Evolutionary conservation across 2,329 filamentous ascomycete genomes (phyloP).

Genomic region (Hirsutella thompsonii): DNA sequence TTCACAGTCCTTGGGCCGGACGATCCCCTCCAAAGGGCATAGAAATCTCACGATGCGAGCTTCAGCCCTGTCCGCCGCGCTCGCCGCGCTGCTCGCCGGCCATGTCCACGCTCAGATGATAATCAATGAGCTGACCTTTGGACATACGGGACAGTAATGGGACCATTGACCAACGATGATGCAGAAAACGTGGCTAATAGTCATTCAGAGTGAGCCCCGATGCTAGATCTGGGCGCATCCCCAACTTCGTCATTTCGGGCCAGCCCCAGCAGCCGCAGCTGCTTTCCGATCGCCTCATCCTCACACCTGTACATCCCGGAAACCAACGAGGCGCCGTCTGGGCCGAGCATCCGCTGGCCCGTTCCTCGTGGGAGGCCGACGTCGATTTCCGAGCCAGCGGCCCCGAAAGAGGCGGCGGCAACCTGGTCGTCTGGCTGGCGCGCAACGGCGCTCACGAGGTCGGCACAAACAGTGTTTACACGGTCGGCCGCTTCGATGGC

Average conservation of each 20-base stretch:
- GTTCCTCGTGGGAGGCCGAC: conserved; percentile 67
- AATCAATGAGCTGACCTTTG: conserved; percentile 66
- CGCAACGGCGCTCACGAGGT: conserved; percentile 53
- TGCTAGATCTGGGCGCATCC: conserved; percentile 27
- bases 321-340: conserved; percentile 76
- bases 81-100: conserved; percentile 30
- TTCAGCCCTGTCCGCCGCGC: conserved; percentile 16
- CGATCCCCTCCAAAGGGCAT: too few relatives aligned
- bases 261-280: conserved; percentile 43
- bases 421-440: conserved; percentile 87
- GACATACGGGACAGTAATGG: conserved; percentile 54
- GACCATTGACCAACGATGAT: too few relatives aligned
- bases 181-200: too few relatives aligned
- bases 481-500: conserved; percentile 76
- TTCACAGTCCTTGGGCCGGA: too few relatives aligned
- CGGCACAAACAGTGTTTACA: conserved; percentile 70
- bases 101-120: conserved; percentile 49
- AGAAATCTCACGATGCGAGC: conserved; percentile 30
- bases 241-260: conserved; percentile 42
- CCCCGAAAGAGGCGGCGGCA: conserved; percentile 73
- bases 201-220: conserved; percentile 1
- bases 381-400: conserved; percentile 82
- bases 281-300: conserved; percentile 80
- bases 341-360: conserved; percentile 50
- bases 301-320: conserved; percentile 80